phyloP scores from a whole-genome alignment of 495 filamentous ascomycete genomes.

The Penicillium ucsense region DNA sequence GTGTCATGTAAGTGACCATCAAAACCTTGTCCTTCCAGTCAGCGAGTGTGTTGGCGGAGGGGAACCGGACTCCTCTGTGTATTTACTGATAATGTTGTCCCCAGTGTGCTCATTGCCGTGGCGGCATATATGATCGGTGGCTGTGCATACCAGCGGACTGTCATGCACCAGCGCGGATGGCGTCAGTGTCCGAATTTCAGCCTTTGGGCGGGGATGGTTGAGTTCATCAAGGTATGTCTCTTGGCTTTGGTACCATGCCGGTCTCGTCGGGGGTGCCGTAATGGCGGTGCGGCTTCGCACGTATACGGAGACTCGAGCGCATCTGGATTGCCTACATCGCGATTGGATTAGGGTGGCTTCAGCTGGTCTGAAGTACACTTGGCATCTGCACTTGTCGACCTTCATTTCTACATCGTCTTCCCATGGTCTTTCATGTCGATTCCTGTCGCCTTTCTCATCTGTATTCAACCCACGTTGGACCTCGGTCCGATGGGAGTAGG shows the following conservation, averaged over 20 bases:
- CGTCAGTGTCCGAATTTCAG: conserved; percentile 89
- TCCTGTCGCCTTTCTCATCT: not conserved
- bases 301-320: conserved; percentile 13
- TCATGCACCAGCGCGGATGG: conserved; percentile 93
- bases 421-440: not conserved
- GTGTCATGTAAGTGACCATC: conserved; percentile 60
- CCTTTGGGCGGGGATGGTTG: conserved; percentile 81
- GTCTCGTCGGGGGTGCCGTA: conserved; percentile 12
- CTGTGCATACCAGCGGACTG: conserved; percentile 88
- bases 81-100: conserved; percentile 6
- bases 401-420: not conserved
- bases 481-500: too few relatives aligned
- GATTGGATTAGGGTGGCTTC: conserved; percentile 28
- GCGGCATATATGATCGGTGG: conserved; percentile 86
- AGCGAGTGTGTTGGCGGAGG: not conserved
- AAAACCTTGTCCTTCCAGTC: not conserved
- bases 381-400: not conserved
- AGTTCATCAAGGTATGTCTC: conserved; percentile 69
- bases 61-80: not conserved
- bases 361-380: conserved; percentile 19
- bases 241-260: conserved; percentile 25
- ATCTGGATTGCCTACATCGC: conserved; percentile 23
- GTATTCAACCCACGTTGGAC: too few relatives aligned
- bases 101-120: conserved; percentile 57
- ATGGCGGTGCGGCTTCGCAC: conserved; percentile 13